Conservation (phyloP, 2,329 filamentous ascomycete species). For the Neonectria ditissima region DNA sequence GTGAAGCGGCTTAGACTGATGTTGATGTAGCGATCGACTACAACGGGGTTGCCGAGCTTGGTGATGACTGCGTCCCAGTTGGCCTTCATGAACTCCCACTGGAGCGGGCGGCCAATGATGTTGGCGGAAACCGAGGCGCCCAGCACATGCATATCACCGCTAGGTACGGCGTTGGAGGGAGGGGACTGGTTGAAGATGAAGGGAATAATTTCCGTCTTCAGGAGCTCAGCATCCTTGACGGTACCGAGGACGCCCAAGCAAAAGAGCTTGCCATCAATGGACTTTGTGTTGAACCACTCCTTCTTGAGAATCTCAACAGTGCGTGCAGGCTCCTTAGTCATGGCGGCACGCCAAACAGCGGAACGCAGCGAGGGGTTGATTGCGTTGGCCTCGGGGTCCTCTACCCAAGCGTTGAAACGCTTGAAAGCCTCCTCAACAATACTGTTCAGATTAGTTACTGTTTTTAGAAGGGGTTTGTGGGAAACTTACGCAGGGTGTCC, state of each 20-base stretch:
- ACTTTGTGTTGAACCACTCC: constrained; percentile 84
- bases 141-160: constrained; percentile 89
- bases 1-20: constrained; percentile 83
- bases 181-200: constrained; percentile 81
- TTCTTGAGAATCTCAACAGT: constrained; percentile 82
- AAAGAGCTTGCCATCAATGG: constrained; percentile 92
- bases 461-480: background rate
- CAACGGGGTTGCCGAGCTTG: constrained; percentile 84
- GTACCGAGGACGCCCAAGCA: constrained; percentile 81
- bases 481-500: constrained; percentile 77
- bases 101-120: constrained; percentile 74
- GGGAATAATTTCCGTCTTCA: constrained; percentile 73
- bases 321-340: constrained; percentile 76
- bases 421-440: constrained; percentile 79
- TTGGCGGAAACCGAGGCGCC: constrained; percentile 80
- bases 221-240: constrained; percentile 75
- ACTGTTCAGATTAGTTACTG: constrained; percentile 54
- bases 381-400: constrained; percentile 73
- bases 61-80: constrained; percentile 82
- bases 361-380: constrained; percentile 86
- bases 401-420: constrained; percentile 84
- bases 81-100: constrained; percentile 88
- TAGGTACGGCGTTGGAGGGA: constrained; percentile 74
- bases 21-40: constrained; percentile 89
- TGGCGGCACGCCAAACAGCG: constrained; percentile 82